Base-by-base conservation (phyloP, 148 eudicot genomes). In the Cornus suecica region DNA sequence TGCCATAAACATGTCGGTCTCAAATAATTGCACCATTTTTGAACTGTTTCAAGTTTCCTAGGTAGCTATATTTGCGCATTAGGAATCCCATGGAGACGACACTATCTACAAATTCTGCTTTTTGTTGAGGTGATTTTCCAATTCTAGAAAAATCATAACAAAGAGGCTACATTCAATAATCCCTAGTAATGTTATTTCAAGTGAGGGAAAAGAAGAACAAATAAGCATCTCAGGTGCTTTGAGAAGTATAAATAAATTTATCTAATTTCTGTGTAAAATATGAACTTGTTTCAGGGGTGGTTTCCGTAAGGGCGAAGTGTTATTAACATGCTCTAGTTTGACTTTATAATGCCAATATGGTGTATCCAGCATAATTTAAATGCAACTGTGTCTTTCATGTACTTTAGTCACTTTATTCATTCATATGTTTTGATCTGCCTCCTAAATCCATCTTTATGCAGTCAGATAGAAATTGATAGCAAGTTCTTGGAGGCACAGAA, bases 391-490 rank as follows among this genome's bases (percentile, higher is more conserved):
- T 68, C n/a, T 69, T 42, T 25, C n/a, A 13, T 45, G 45, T 1
- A 69, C 56, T 68, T 42, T 68, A 22, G 42, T 26, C 56, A 24
- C 32, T 22, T 18, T 32, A 25, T 61, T 56, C 74, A 41, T 67
- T 45, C 60, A 65, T 62, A 58, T 51, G 45, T 16, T 25, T 68
- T 25, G 25, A 52, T 27, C 66, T 31, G 41, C 74, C 42, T n/a
- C 34, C 32, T 8, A 20, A 63, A 78, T 24, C 41, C 63, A 1
- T 66, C 56, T 29, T 30, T 77, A 9, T 89, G 84, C 88, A 92
- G 97, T 83, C 99, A 95, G 89, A 95, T 95, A 65, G 86, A 95
- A 88, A 91, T 81, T 78, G 99, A 95, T 77, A 92, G 97, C 82
- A 83, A 91, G 72, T 95, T 95, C 81, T 80, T 95, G 84, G 97